Conservation (phyloP, 2,329 filamentous ascomycete species). For the Huntiella abstrusa region DNA sequence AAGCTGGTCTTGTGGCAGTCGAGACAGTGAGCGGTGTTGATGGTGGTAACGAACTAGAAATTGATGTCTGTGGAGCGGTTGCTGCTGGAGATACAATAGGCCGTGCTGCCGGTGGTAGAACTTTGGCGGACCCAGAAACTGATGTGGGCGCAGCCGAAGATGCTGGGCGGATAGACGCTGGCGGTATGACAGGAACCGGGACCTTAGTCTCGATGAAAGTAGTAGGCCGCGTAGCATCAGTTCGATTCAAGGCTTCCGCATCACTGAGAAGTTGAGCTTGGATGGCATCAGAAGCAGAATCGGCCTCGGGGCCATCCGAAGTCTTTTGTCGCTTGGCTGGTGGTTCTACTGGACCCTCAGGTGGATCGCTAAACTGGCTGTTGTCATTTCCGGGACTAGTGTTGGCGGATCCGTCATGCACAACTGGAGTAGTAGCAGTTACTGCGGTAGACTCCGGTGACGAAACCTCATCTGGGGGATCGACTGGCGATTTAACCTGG, state of each 20-base stretch:
- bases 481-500: not conserved
- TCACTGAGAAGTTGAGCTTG: constrained; percentile 7
- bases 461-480: constrained; percentile 19
- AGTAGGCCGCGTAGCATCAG: not conserved
- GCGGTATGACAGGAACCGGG: not conserved
- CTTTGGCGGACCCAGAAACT: too few species aligned
- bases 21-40: not conserved
- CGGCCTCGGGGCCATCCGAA: not conserved
- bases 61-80: not conserved
- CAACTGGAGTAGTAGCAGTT: constrained; percentile 53
- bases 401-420: constrained; percentile 49
- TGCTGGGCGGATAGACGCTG: not conserved
- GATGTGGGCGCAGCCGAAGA: not conserved
- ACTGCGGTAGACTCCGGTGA: constrained; percentile 50
- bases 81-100: not conserved
- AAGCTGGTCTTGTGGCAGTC: not conserved
- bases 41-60: not conserved
- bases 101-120: too few species aligned
- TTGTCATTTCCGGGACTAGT: constrained; percentile 54
- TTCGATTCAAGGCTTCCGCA: constrained; percentile 1
- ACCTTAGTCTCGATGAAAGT: constrained; percentile 2
- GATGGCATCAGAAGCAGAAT: constrained; percentile 10
- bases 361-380: not conserved
- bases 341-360: constrained; percentile 13
- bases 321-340: constrained; percentile 1